A percentile compares a stretch with the other conserved stretches of the same genome.
These are phyloP conservation scores for Russula foetens DNA, from an alignment of 768 basidiomycete genomes.

Conservation along the genomic window DNA sequence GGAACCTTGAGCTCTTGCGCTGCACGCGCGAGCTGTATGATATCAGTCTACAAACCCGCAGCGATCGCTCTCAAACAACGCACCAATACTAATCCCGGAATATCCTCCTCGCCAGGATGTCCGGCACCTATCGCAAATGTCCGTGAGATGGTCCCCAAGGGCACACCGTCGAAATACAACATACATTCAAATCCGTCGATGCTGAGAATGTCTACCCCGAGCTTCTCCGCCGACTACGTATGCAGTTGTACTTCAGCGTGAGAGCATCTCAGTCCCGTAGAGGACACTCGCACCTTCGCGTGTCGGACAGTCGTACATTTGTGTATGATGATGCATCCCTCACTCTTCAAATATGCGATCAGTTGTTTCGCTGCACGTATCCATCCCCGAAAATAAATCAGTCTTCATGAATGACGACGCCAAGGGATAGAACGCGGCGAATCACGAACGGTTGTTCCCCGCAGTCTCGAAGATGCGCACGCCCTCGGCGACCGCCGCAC, in stretches of 20 bases:
- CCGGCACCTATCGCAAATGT: constrained; percentile 60
- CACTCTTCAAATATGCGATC: constrained; percentile 74
- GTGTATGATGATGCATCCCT: constrained; percentile 74
- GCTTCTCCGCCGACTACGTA: constrained; percentile 49
- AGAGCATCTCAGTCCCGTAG: background rate
- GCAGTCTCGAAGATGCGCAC: constrained; percentile 90
- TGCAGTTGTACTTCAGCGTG: background rate
- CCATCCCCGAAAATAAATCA: background rate
- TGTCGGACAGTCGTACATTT: constrained; percentile 86
- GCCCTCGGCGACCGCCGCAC: constrained; percentile 79
- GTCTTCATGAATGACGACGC: background rate
- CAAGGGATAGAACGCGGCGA: background rate
- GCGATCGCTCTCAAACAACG: background rate
- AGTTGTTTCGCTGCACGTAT: constrained; percentile 55
- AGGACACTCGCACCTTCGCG: constrained; percentile 51
- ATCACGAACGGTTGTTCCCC: constrained; percentile 71
- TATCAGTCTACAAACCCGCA: background rate
- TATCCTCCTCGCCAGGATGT: constrained; percentile 92
- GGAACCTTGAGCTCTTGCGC: constrained; percentile 77
- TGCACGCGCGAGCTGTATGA: constrained; percentile 71
- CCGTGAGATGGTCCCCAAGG: constrained; percentile 9
- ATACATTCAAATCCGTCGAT: constrained; percentile 90
- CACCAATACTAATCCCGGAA: constrained; percentile 80
- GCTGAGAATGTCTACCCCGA: constrained; percentile 81
- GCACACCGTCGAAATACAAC: constrained; percentile 18